phyloP scores from a whole-genome alignment of 805 yeast species.

The Candida coquimbonensis region DNA sequence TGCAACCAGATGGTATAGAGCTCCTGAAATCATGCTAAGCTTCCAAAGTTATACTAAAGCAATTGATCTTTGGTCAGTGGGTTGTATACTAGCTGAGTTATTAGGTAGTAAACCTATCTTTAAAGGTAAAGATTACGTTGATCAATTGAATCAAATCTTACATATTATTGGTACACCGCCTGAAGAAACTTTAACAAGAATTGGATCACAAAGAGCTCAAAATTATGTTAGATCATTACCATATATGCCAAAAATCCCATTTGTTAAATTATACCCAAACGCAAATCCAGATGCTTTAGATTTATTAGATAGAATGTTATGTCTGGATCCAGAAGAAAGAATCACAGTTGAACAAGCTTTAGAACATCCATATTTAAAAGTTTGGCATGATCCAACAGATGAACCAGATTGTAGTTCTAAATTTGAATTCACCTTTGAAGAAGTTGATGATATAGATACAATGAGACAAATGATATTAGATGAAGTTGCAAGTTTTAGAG shows the following conservation, averaged over 20 bases:
- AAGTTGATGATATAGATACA: constrained; percentile 65
- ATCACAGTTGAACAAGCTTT: constrained; percentile 86
- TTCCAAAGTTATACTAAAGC: constrained; percentile 95
- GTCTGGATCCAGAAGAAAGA: constrained; percentile 81
- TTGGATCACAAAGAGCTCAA: constrained; percentile 85
- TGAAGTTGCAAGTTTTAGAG: constrained; percentile 74
- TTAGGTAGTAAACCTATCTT: constrained; percentile 87
- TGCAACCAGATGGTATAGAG: constrained; percentile 98
- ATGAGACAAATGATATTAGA: constrained; percentile 74
- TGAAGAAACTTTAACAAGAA: constrained; percentile 56
- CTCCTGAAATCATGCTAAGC: constrained; percentile 95
- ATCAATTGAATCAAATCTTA: constrained; percentile 84
- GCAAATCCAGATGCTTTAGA: constrained; percentile 89
- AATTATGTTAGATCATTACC: constrained; percentile 86
- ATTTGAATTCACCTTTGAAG: constrained; percentile 81
- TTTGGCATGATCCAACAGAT: constrained; percentile 92
- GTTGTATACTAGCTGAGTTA: constrained; percentile 92
- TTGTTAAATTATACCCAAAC: constrained; percentile 61
- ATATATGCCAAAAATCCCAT: constrained; percentile 73
- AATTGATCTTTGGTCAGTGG: constrained; percentile 96
- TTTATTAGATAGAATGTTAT: constrained; percentile 65
- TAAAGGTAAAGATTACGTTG: constrained; percentile 93
- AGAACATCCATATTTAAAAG: constrained; percentile 76
- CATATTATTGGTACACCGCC: constrained; percentile 90
- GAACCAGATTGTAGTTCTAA: constrained; percentile 78